These are phyloP conservation scores for Penium margaritaceum DNA, from an alignment of 139 green algal genomes.

Conservation along the genomic window DNA sequence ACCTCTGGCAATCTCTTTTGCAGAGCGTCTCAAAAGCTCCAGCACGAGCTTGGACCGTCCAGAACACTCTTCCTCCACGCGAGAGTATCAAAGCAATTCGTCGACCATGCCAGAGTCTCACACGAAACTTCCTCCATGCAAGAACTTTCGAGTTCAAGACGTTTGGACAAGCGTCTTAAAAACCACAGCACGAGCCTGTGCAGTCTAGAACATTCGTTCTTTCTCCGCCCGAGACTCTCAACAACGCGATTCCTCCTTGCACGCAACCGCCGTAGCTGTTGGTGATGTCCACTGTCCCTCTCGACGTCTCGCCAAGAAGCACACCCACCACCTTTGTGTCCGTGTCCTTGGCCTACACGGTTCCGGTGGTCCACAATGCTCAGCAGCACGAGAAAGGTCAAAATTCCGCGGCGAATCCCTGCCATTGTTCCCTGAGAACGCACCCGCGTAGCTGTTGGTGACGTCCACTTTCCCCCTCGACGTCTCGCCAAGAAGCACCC, in stretches of 20 bases:
- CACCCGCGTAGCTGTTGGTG: constrained; percentile 96
- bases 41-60: too few species aligned
- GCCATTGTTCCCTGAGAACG: too few species aligned
- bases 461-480: constrained; percentile 80
- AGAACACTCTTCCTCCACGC: background rate
- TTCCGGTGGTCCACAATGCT: constrained; percentile 97
- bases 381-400: constrained; percentile 93
- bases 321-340: constrained; percentile 89
- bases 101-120: background rate
- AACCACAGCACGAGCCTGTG: too few species aligned
- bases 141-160: too few species aligned
- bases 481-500: constrained; percentile 82
- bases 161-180: too few species aligned
- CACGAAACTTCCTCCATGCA: background rate
- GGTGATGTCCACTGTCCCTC: constrained; percentile 83
- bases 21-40: too few species aligned
- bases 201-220: background rate
- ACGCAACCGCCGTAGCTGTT: constrained; percentile 81
- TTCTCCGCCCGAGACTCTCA: background rate
- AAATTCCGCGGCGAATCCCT: too few species aligned
- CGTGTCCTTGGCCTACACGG: constrained; percentile 89
- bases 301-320: constrained; percentile 77
- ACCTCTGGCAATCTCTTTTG: too few species aligned
- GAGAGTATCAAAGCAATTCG: background rate
- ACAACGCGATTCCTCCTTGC: background rate